Evolutionary conservation across 441 rosid genomes (phyloP).

Genomic region (Erodium texanum): DNA sequence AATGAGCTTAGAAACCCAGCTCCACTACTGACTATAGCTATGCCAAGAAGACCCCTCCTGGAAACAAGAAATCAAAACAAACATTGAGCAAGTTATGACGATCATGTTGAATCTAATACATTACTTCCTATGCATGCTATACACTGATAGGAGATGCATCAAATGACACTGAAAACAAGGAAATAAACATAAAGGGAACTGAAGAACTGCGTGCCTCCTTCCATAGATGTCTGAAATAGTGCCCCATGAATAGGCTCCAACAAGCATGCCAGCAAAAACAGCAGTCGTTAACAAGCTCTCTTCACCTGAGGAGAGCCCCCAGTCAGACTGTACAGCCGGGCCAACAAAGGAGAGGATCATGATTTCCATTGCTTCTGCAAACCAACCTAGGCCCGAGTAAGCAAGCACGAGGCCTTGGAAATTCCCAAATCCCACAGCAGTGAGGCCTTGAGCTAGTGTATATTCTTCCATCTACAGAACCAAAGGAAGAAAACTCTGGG

Average conservation of each 20-base stretch:
- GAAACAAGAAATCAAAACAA: conserved; percentile 3
- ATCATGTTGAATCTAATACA: neutral
- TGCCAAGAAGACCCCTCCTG: conserved; percentile 86
- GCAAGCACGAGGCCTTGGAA: conserved; percentile 62
- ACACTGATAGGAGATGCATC: neutral
- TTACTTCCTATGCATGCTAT: neutral
- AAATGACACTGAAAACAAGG: no score
- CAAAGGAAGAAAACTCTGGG: neutral
- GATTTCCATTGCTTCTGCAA: conserved; percentile 96
- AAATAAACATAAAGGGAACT: neutral
- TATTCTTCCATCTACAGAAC: conserved; percentile 46
- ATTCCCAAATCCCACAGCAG: conserved; percentile 71
- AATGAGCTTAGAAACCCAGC: conserved; percentile 79
- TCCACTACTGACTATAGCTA: conserved; percentile 61
- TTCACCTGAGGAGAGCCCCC: conserved; percentile 66
- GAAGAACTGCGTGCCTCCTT: conserved; percentile 40
- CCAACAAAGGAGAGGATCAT: conserved; percentile 91
- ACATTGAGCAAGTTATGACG: neutral
- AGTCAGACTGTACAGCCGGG: conserved; percentile 60
- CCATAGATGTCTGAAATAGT: conserved; percentile 73
- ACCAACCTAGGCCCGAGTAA: conserved; percentile 90
- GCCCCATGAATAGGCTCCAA: conserved; percentile 92
- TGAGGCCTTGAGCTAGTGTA: conserved; percentile 80
- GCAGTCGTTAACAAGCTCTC: conserved; percentile 69
- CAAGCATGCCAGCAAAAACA: conserved; percentile 83